These are phyloP conservation scores for Phlebiopsis gigantea DNA, from an alignment of 768 basidiomycete species.

Conservation along the genomic window DNA sequence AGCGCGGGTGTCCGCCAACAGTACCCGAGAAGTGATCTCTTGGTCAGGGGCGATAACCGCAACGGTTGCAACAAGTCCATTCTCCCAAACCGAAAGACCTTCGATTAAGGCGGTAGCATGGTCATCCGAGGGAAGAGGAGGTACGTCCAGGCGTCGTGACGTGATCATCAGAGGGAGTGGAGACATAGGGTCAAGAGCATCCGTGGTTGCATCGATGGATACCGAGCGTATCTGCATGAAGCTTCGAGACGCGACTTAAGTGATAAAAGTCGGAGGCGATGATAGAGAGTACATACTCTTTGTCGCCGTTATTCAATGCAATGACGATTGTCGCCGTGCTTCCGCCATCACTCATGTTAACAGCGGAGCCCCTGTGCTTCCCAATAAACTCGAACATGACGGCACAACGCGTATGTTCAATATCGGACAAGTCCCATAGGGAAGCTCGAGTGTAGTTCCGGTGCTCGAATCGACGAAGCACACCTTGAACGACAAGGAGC, in stretches of 20 bases:
- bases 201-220: constrained; percentile 2
- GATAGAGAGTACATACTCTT: constrained; percentile 18
- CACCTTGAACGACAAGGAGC: constrained; percentile 40
- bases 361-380: constrained; percentile 19
- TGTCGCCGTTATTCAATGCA: constrained; percentile 15
- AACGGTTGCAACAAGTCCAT: constrained; percentile 18
- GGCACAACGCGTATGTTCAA: constrained; percentile 21
- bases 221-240: constrained; percentile 14
- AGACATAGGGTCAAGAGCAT: constrained; percentile 6
- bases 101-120: constrained; percentile 4
- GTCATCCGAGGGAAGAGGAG: background rate
- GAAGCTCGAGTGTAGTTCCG: constrained; percentile 33
- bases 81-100: constrained; percentile 9
- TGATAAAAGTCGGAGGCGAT: background rate
- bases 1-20: constrained; percentile 15
- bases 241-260: background rate
- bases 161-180: constrained; percentile 1
- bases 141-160: constrained; percentile 8
- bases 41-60: constrained; percentile 16
- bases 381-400: constrained; percentile 23
- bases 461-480: constrained; percentile 21
- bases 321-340: constrained; percentile 19
- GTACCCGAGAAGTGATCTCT: constrained; percentile 17
- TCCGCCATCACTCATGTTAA: constrained; percentile 12
- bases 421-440: constrained; percentile 38